Base-by-base conservation (phyloP, 2,329 filamentous ascomycete species). In the Alternaria dauci region DNA sequence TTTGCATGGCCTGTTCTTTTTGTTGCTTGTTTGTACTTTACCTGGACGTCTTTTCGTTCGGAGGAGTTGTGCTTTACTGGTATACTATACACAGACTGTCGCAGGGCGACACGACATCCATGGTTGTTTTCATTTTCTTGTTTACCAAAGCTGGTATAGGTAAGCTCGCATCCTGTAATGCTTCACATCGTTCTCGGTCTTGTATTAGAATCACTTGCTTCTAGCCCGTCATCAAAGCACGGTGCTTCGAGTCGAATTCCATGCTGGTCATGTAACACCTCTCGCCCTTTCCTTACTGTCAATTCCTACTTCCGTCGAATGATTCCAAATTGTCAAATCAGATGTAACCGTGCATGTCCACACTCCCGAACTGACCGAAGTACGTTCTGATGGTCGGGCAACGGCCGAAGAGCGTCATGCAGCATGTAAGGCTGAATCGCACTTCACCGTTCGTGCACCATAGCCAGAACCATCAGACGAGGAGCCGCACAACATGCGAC, bases 261-360 rank as follows among this genome's bases (percentile, higher is more conserved):
- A 58, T 58, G 56, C 34, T 25, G 51, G 56, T 36, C 51, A 30
- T 58, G 34, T 34, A 36, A 39, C 12, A 20, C 11, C 6, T 34
- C 9, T 12, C n/a, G n/a, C 46, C 8, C 32, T 50, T 50, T 48
- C 18, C 18, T 18, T 38, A 36, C 30, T 50, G 32, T 50, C 46
- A 50, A 36, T 25, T 25, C 6, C 14, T n/a, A 1, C 25, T 36
- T 12, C 32, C 5, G 25, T 50, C 14, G 11, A 50, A 16, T 18
- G 12, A 11, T 2, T 38, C 32, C 20, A 25, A 11, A 23, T 36
- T 8, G 14, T n/a, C 23, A 18, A 16, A 20, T 14, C 23, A 20
- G 0, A 26, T 23, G 8, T n/a, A 36, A 36, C 46, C 25, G 32
- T 23, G 32, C 34, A 50, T 36, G 20, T 3, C 8, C 32, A 25